Evolutionary conservation across 306 rosid genomes (phyloP), one percentile per base, ranked within the genome.

Genomic region (Dryas alaskensis): DNA sequence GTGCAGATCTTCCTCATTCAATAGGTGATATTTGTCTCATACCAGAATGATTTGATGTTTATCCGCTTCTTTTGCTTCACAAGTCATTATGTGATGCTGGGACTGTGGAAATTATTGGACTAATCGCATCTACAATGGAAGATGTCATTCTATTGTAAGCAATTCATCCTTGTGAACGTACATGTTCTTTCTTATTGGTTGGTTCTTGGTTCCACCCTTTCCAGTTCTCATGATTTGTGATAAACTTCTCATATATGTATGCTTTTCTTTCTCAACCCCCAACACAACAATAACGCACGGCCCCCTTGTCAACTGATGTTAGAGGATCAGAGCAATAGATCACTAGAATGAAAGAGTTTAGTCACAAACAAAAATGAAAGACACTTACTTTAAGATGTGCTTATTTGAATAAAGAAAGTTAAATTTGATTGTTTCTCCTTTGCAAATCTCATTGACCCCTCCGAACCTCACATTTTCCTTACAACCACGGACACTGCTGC

Each of bases 51-150:
- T 64, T 17, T 57, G 8, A 4, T 31, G 39, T 16, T 49, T 46
- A 46, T 58, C 13, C 44, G 11, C 65, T 58, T 50, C 71, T 52
- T 22, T 72, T 64, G 68, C 80, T 62, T 82, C 78, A 67, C 83
- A 93, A 97, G 70, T 87, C 96, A 79, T 59, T 88, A 48, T 93
- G 98, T 81, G 96, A 82, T 73, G 22, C 81, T 69, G 98, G 98
- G 65, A 93, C 97, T 16, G 91, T 91, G 83, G 98, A 93, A 84
- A 85, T 93, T 85, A 88, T 93, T 77, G 98, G 98, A 73, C 98
- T 97, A 69, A 86, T 93, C 77, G 91, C 98, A 19, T 88, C 98
- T 46, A 58, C 96, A 3, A 90, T 93, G 83, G 98, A 93, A 81
- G 98, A 93, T 83, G 80, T 73, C 80, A 84, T 93, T 87, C 92